phyloP scores from a whole-genome alignment of 1,284 basidiomycete species.

The Ceratobasidium sp. region DNA sequence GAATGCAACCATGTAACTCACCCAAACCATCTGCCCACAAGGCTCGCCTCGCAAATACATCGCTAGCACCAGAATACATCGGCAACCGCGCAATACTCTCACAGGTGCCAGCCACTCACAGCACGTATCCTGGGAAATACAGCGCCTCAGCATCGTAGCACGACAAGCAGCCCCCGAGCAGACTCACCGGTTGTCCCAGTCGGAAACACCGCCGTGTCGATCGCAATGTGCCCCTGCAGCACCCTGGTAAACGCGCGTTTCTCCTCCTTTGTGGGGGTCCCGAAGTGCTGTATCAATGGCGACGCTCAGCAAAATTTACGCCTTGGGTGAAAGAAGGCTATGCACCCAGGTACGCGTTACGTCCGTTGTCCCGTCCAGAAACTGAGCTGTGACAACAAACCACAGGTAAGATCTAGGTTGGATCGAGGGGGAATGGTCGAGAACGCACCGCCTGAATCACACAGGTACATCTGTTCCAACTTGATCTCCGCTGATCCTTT shows the following conservation, averaged over 20 bases:
- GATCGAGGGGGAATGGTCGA: not conserved
- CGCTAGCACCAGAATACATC: conserved; percentile 57
- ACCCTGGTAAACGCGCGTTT: conserved; percentile 91
- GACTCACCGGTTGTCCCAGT: conserved; percentile 78
- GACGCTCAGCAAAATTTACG: not conserved
- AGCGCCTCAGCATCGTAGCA: not conserved
- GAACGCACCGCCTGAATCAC: conserved; percentile 83
- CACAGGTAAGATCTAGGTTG: not conserved
- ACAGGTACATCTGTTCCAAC: conserved; percentile 86
- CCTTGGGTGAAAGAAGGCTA: conserved; percentile 4
- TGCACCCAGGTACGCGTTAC: conserved; percentile 85
- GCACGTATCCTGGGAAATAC: conserved; percentile 59
- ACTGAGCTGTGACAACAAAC: conserved; percentile 67
- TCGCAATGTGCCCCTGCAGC: conserved; percentile 92
- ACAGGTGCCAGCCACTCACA: conserved; percentile 56
- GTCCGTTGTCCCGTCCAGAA: conserved; percentile 93
- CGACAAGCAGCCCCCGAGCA: not conserved
- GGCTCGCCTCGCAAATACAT: conserved; percentile 81
- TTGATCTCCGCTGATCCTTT: conserved; percentile 75
- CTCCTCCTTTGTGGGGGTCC: conserved; percentile 80
- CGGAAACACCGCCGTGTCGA: conserved; percentile 87
- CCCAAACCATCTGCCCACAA: conserved; percentile 93
- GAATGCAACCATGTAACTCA: conserved; percentile 50
- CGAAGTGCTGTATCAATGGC: conserved; percentile 74
- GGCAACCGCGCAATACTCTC: conserved; percentile 24